Percentiles rank a stretch among this genome's conserved stretches.
phyloP scores from a whole-genome alignment of 2,329 filamentous ascomycete genomes.

The Trichoderma harzianum region DNA sequence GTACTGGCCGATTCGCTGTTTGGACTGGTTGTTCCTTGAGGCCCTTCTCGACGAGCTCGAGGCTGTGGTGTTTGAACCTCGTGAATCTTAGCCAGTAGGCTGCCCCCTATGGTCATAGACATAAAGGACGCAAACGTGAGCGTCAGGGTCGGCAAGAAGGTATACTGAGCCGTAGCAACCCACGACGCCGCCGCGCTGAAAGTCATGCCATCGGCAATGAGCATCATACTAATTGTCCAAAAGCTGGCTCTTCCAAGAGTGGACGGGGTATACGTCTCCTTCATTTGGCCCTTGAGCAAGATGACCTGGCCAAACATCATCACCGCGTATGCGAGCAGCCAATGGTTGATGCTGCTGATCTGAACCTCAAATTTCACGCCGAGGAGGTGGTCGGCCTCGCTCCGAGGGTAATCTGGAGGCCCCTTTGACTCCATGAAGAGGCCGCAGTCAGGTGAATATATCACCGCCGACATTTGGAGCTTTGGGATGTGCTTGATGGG shows the following conservation, averaged over 20 bases:
- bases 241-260: constrained; percentile 65
- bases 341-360: constrained; percentile 54
- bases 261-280: constrained; percentile 64
- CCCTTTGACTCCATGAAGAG: constrained; percentile 65
- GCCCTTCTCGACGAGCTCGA: constrained; percentile 46
- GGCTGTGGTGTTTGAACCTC: constrained; percentile 55
- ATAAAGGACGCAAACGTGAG: constrained; percentile 52
- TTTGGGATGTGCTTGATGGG: constrained; percentile 53
- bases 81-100: constrained; percentile 58
- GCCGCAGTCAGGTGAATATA: constrained; percentile 66
- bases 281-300: constrained; percentile 62
- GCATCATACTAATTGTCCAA: constrained; percentile 58
- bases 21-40: constrained; percentile 18
- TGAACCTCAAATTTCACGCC: constrained; percentile 61
- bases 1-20: constrained; percentile 26
- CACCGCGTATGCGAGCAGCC: constrained; percentile 53
- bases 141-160: constrained; percentile 54
- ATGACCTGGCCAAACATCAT: constrained; percentile 60
- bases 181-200: constrained; percentile 55
- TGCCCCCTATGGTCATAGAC: constrained; percentile 54
- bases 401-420: constrained; percentile 51
- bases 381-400: constrained; percentile 53
- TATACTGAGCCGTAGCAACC: constrained; percentile 54
- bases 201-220: constrained; percentile 59
- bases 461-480: constrained; percentile 59